Evolutionary conservation across 257 asterid genomes (phyloP).

Genomic region (Plantago major): DNA sequence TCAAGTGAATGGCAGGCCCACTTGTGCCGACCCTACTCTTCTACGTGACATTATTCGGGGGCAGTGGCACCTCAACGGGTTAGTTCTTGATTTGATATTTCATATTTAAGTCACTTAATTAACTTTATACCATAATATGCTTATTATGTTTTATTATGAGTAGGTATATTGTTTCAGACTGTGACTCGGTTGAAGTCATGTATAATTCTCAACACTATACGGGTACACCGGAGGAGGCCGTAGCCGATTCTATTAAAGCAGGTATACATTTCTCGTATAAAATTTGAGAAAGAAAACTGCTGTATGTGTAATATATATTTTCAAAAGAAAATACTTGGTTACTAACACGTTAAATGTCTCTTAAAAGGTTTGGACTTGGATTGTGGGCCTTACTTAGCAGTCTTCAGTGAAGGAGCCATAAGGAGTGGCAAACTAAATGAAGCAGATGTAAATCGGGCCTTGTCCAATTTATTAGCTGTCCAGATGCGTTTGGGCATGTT

Average conservation of each 20-base stretch:
- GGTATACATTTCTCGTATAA: constrained; percentile 26
- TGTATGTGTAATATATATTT: neutral
- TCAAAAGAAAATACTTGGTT: neutral
- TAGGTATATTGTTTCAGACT: constrained; percentile 86
- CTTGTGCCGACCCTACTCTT: constrained; percentile 82
- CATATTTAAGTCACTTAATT: neutral
- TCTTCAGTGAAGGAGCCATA: constrained; percentile 60
- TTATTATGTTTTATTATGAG: neutral
- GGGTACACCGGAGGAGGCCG: constrained; percentile 76
- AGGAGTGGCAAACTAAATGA: constrained; percentile 50
- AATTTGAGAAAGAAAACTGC: too few species aligned
- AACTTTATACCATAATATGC: neutral
- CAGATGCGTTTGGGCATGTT: constrained; percentile 95
- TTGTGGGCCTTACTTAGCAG: constrained; percentile 83
- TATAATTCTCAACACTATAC: constrained; percentile 60
- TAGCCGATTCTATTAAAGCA: constrained; percentile 64
- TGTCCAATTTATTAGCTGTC: constrained; percentile 51
- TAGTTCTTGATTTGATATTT: neutral
- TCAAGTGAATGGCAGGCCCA: constrained; percentile 87
- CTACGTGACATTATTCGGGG: constrained; percentile 75
- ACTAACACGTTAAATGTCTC: too few species aligned
- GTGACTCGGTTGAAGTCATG: constrained; percentile 75
- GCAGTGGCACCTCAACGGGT: constrained; percentile 88
- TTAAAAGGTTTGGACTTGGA: constrained; percentile 76
- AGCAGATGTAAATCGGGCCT: constrained; percentile 56